Conservation (phyloP, 257 asterid genomes). For the Verbascum thapsus region DNA sequence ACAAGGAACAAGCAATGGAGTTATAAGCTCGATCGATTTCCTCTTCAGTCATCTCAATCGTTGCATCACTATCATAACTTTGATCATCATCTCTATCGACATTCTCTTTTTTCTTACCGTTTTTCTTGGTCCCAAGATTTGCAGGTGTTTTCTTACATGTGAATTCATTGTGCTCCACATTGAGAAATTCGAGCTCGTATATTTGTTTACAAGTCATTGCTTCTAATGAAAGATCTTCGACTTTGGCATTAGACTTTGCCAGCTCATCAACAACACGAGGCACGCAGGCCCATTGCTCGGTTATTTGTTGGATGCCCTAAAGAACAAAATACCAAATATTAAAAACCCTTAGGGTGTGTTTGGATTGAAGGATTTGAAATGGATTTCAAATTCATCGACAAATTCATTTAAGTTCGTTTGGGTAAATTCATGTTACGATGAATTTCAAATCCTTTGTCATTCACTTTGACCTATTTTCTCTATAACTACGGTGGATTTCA, state of each 20-base stretch:
- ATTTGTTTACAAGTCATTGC: slow-evolving; percentile 66
- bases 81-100: slow-evolving; percentile 32
- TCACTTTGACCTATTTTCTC: too few species aligned
- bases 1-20: slow-evolving; percentile 44
- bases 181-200: slow-evolving; percentile 71
- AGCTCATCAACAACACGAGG: slow-evolving; percentile 85
- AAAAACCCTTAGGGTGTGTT: too few species aligned
- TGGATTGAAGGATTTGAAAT: too few species aligned
- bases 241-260: slow-evolving; percentile 40
- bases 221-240: slow-evolving; percentile 54
- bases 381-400: too few species aligned
- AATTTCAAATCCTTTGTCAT: too few species aligned
- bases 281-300: slow-evolving; percentile 84
- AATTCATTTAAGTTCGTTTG: too few species aligned
- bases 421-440: too few species aligned
- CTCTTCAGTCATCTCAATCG: slow-evolving; percentile 95
- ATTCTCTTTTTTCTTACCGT: slow-evolving; percentile 23
- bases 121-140: slow-evolving; percentile 31
- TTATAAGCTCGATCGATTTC: slow-evolving; percentile 76
- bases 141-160: slow-evolving; percentile 34
- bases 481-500: too few species aligned
- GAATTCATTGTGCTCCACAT: slow-evolving; percentile 39
- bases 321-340: neutral
- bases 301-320: slow-evolving; percentile 55
- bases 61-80: slow-evolving; percentile 72